Percentiles rank a stretch among this genome's conserved stretches.
Conservation (phyloP, 2,329 filamentous ascomycete genomes). For the Alternaria infectoria region DNA sequence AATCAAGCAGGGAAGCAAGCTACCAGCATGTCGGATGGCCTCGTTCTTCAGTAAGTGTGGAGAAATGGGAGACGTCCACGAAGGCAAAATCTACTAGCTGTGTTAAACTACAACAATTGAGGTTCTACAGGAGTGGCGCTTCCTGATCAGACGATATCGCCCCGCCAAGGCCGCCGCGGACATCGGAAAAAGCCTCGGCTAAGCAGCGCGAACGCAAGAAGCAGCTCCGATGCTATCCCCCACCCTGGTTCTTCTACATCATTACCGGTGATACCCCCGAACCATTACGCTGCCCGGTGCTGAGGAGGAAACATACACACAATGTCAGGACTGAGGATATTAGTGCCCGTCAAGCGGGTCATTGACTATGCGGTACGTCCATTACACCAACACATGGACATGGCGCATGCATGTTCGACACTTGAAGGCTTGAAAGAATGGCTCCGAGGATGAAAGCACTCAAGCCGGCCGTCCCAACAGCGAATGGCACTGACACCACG, state of each 20-base stretch:
- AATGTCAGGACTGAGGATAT: constrained; percentile 59
- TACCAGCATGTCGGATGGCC: background rate
- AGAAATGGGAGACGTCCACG: background rate
- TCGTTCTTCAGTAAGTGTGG: background rate
- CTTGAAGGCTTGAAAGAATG: background rate
- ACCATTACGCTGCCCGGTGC: background rate
- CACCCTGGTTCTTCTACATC: constrained; percentile 15
- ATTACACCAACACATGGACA: background rate
- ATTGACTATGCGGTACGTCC: constrained; percentile 63
- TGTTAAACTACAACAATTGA: too few species aligned
- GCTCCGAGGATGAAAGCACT: background rate
- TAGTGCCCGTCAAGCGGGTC: constrained; percentile 64
- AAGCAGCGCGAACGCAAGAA: constrained; percentile 7
- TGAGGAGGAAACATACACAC: background rate
- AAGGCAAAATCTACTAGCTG: background rate
- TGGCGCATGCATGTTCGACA: background rate
- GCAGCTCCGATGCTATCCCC: constrained; percentile 16
- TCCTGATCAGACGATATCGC: background rate
- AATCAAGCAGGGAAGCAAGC: background rate
- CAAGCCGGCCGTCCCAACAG: background rate
- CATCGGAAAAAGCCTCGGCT: constrained; percentile 16
- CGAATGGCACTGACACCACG: background rate
- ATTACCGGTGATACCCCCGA: background rate
- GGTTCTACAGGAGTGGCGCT: background rate
- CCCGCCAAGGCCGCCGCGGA: constrained; percentile 11